Evolutionary conservation across 768 basidiomycete species (phyloP), one percentile per base, ranked within the genome.

Genomic region (Paxillus ammoniavirescens): DNA sequence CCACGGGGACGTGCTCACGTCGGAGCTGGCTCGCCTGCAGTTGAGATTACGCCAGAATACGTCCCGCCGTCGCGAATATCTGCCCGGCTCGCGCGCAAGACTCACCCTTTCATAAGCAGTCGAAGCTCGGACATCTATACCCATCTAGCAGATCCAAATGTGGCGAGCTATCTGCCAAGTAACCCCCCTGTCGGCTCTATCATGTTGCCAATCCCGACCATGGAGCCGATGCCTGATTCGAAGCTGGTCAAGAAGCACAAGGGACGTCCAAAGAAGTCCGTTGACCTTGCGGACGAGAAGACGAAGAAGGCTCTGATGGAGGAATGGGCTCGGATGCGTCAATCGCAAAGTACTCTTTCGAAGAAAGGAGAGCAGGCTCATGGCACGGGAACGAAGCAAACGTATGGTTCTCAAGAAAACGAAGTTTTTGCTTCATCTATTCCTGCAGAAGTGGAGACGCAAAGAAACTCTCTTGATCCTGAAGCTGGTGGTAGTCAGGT

Each of bases 291-390:
- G 14, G 59, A 71, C 36, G 63, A 62, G 42, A 53, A 47, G 13
- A 42, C 50, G 13, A 71, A 59, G 49, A 59, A n/a, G n/a, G 46
- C 56, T 37, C 21, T 69, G 23, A 69, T 69, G 47, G 61, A 67
- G 31, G 59, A 69, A 45, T 71, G 67, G 67, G 67, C 63, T 28
- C 61, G 51, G n/a, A 49, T 68, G 50, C 69, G 67, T 40, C 63
- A 55, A 59, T 69, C 55, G 4, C 67, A 65, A 47, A 67, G 67
- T 38, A 7, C 54, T 15, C 54, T 63, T 38, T 48, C 56, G 13
- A 58, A 52, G 6, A 52, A 44, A 46, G 40, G 50, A 48, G 49
- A 28, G 35, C 55, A 54, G 6, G 17, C 46, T 21, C 33, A 53
- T 21, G 42, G 15, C 2, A 14, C 28, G 28, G 30, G 18, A 36